Base-by-base conservation (phyloP, 305 asterid species). In the Plantago coronopus region DNA sequence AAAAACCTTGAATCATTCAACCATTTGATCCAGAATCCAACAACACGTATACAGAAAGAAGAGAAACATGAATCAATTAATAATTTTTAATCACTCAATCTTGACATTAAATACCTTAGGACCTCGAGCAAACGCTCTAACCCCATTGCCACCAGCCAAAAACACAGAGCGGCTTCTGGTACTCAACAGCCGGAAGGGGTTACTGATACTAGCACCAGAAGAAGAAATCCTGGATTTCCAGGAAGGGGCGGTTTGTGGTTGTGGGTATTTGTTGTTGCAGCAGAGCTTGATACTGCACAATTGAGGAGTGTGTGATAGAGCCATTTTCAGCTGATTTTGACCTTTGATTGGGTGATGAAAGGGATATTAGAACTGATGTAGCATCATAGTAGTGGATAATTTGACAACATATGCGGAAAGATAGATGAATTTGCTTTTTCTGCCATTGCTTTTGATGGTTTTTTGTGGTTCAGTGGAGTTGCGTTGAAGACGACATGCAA, bases 221-320 rank as follows among this genome's bases (percentile, higher is more conserved):
- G 40, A 23, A 16, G 59, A 31, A 25, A 17, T 54, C 40, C 31
- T 54, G 18, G 38, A 31, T 54, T 54, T 54, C 13, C 23, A 54
- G 14, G 17, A n/a, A 54, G 8, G 45, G 45, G n/a, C n/a, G n/a
- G 45, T 23, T 17, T 54, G 43, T 8, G 20, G 5, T 3, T 10
- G 12, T 25, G 13, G 29, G 31, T 29, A 51, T 21, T 51, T 54
- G 3, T 19, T 14, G 42, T 7, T 34, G 40, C 9, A 2, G 31
- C 5, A 34, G 0, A 54, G 60, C 60, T 54, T 54, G 44, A 54
- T 22, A 54, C 8, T 29, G 45, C n/a, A 29, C 45, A 54, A 54
- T 17, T 44, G 25, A 4, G 60, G 37, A 31, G 60, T 17, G 44
- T 17, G 31, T n/a, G 44, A 27, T 7, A 54, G 23, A n/a, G 60